Percentiles rank a stretch among this genome's conserved stretches.
phyloP scores from a whole-genome alignment of 139 green algal genomes.

The Micractinium conductrix region DNA sequence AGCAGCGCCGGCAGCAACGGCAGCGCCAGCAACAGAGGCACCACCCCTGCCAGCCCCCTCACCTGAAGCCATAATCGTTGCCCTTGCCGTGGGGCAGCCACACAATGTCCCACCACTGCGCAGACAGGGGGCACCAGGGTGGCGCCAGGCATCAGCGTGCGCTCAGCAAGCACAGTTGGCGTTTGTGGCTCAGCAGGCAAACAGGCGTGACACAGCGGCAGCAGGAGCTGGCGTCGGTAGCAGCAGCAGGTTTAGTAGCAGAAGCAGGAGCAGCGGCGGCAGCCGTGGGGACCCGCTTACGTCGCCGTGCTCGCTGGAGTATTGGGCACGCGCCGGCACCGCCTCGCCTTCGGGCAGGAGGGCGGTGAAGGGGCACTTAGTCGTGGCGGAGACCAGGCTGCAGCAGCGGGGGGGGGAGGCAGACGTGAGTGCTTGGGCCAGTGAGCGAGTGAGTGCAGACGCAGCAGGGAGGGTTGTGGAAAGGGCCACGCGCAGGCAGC shows the following conservation, averaged over 20 bases:
- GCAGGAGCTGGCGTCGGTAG: neutral
- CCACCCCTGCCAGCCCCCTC: no score
- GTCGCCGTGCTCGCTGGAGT: neutral
- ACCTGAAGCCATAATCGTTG: neutral
- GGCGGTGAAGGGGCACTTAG: neutral
- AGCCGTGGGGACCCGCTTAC: neutral
- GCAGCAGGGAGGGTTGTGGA: neutral
- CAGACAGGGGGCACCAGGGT: neutral
- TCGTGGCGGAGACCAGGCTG: neutral
- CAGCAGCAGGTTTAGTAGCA: neutral
- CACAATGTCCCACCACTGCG: constrained; percentile 19
- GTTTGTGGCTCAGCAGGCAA: neutral
- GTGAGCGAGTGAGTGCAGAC: neutral
- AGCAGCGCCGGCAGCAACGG: no score
- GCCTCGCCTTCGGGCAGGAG: neutral
- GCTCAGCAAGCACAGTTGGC: no score
- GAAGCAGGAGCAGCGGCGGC: no score
- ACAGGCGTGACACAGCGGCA: neutral
- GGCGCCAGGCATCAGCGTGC: no score
- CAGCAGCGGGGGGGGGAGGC: neutral
- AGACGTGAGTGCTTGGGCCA: neutral
- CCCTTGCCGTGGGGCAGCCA: constrained; percentile 4
- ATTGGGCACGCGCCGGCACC: no score
- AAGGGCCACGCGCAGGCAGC: neutral
- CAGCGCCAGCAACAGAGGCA: no score